Evolutionary conservation across 148 eudicot species (phyloP).

Genomic region (Euryodendron excelsum): DNA sequence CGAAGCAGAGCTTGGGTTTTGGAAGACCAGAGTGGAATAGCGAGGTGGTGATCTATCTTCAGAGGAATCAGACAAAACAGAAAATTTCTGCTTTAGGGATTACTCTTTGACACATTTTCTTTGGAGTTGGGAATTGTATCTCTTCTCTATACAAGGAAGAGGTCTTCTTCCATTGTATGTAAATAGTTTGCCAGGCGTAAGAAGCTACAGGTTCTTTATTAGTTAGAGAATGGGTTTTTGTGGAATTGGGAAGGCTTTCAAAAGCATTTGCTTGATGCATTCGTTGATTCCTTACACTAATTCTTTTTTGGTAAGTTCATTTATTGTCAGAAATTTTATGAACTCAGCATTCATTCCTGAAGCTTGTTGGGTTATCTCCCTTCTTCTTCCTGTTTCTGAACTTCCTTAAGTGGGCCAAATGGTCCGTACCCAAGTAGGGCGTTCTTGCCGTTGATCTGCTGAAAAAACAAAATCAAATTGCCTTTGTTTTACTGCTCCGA

Average conservation of each 20-base stretch:
- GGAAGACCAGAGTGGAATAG: conserved; percentile 26
- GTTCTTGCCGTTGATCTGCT: too few species aligned
- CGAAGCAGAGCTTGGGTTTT: conserved; percentile 25
- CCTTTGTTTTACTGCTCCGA: too few species aligned
- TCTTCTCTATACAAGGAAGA: too few species aligned
- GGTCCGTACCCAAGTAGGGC: too few species aligned
- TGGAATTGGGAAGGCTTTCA: background rate
- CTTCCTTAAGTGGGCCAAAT: too few species aligned
- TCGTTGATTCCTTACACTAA: background rate
- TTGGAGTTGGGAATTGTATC: background rate
- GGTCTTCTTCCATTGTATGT: background rate
- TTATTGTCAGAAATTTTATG: too few species aligned
- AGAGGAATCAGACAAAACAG: background rate
- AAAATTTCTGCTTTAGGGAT: background rate
- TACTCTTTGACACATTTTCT: background rate
- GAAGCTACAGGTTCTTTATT: too few species aligned
- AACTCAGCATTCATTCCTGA: background rate
- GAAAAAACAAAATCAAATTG: too few species aligned
- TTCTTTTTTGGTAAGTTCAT: background rate
- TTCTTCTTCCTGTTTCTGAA: background rate
- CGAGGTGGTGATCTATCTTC: conserved; percentile 23
- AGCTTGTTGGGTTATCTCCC: background rate
- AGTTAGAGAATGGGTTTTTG: background rate
- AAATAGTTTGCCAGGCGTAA: conserved; percentile 12
- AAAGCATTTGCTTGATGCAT: background rate